These are phyloP conservation scores for Rhodocollybia butyracea DNA, from an alignment of 768 basidiomycete genomes.

Conservation along the genomic window DNA sequence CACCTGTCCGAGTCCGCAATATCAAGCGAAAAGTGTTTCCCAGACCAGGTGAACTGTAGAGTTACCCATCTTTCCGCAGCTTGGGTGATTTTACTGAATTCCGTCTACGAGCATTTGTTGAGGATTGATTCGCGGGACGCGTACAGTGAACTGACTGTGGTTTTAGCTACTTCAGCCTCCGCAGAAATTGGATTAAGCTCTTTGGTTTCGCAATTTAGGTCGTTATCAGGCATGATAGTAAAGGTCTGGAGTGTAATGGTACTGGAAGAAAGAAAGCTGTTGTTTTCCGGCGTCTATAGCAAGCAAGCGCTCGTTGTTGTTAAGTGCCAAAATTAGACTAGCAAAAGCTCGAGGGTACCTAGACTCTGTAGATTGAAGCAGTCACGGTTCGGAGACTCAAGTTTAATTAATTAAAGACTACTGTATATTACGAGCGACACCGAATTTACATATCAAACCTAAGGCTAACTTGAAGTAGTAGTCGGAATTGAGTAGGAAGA, in stretches of 20 bases:
- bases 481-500: no score
- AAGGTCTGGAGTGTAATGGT: conserved; percentile 1
- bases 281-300: no score
- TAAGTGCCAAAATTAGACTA: no score
- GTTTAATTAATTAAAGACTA: no score
- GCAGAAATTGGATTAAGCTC: not conserved
- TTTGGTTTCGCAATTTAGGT: not conserved
- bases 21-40: conserved; percentile 59
- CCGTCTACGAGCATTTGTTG: not conserved
- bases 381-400: no score
- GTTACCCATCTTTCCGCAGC: conserved; percentile 51
- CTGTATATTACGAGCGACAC: no score
- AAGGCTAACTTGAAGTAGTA: no score
- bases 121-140: not conserved
- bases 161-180: not conserved
- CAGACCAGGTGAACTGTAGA: conserved; percentile 70
- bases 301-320: no score
- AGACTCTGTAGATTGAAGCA: no score
- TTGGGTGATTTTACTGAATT: not conserved
- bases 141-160: not conserved
- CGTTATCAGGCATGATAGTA: not conserved
- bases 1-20: conserved; percentile 81
- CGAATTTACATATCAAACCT: no score
- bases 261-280: no score
- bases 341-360: no score